Evolutionary conservation across 495 filamentous ascomycete genomes (phyloP), one percentile per base, ranked within the genome.

Genomic region (Halenospora varia): DNA sequence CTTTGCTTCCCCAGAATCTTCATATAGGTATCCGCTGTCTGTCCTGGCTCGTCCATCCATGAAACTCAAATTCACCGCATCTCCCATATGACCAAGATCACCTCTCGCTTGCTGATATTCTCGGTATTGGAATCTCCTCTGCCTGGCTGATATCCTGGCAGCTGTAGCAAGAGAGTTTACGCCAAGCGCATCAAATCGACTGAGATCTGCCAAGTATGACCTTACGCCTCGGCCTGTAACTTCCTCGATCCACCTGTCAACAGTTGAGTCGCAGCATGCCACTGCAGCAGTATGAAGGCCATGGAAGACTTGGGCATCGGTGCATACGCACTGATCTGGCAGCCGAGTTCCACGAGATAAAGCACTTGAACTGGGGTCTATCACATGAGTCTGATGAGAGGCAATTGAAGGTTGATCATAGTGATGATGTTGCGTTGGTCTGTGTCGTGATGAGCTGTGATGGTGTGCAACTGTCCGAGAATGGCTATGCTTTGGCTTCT

Each of bases 241-340:
- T 9, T 68, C 61, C 25, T 70, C 66, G 57, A 81, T 73, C 62
- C 71, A 68, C 2, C 65, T 68, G 58, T 78, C 77, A 4, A 78
- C 65, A 25, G 69, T 66, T 24, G 72, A 67, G 56, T 81, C 74
- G 15, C 73, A 75, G 8, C 74, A 77, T 8, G 78, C 78, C 0
- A 72, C 71, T 42, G 75, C 73, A 10, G 75, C 72, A 20, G 80
- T 72, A 48, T 74, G 73, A 1, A 81, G 67, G 0, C 78, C 78
- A 40, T 68, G 71, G 44, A 80, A 68, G 20, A 81, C 70, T 53
- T 77, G 71, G 51, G 62, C 62, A 49, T 77, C 72, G 22, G 55
- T 68, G 48, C 75, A 70, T 26, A 69, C 61, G 10, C 61, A 61
- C 29, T 75, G 71, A 2, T 70, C 66, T 11, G 6, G 9, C 13